Evolutionary conservation across 805 yeast species (phyloP), one percentile per base, ranked within the genome.

Genomic region (Ogataea salicorniae): DNA sequence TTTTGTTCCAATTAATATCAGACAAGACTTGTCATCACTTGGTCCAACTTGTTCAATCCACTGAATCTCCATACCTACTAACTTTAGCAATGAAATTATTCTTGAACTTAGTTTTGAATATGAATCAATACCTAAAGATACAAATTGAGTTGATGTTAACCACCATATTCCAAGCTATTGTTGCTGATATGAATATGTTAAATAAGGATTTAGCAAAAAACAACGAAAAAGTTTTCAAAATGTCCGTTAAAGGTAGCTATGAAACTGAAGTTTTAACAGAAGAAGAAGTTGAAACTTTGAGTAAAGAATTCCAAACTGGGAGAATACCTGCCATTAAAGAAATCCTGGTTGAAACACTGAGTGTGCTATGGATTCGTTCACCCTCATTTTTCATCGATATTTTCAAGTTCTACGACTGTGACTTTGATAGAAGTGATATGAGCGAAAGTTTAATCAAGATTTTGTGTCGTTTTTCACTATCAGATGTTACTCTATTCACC

Each of bases 371-470:
- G 95, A 77, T 84, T 5, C 76, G 96, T 48, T 80, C 87, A 0
- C 92, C 96, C 1, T 69, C 77, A 4, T 83, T 88, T 48, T 89
- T 90, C 63, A 79, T 89, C 14, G 77, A 81, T 39, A 64, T 91
- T 34, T 94, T 87, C 62, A 82, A 87, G 46, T 83, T 83, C 47
- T 94, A 82, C 63, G 99, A 94, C 64, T 92, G 98, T 66, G 92
- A 89, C 60, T 82, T 89, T 54, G 95, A 89, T 50, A 80, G 92
- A 54, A 75, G 84, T 2, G 97, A 94, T 62, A 67, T 95, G 47
- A 76, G 92, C 15, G 76, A 76, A 20, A 77, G 80, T 36, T 68
- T 87, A 26, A 63, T 94, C 38, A 84, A 84, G 41, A 78, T 84
- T 41, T 72, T 94, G 46, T 81, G 95, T 46, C 78, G 84, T 44